Evolutionary conservation across 305 asterid species (phyloP), one percentile per base, ranked within the genome.

Genomic region (Fraxinus xanthoxyloides): DNA sequence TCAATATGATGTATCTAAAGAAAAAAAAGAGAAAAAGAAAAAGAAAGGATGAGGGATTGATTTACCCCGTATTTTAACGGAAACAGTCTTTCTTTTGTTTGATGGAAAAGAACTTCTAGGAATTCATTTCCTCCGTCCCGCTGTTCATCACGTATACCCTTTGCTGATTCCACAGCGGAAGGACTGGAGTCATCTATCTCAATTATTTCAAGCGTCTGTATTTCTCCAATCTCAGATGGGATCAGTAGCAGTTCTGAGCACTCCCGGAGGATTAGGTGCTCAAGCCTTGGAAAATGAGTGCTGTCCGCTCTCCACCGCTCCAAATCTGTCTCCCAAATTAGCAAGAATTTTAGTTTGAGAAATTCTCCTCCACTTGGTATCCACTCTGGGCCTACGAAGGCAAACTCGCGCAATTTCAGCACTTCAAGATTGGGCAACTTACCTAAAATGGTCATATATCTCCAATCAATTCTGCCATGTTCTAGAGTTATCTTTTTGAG

Each of bases 131-230:
- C 87, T 15, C 40, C 2, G 3, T 74, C 79, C n/a, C 12, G 2
- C 35, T 88, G 90, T 69, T 82, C 88, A 72, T 86, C 63, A 2
- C 21, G 67, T 40, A 88, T 80, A 23, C 10, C 46, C 10, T 54
- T 28, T 31, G 81, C 88, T 0, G 88, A 86, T 4, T 10, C 72
- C 12, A 4, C 46, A 0, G 63, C 59, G 4, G 80, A 75, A 7
- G 13, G n/a, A 12, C 17, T 43, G 17, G 51, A 43, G 17, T 38
- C 1, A 38, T 32, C 48, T 40, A 40, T 40, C 48, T 40, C 48
- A 40, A 40, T 40, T 10, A 0, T 40, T 40, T 40, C 0, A 40
- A 40, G 51, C 0, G 51, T 40, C 4, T 0, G 51, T 40, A 40
- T 10, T 40, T 40, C 51, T 40, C 51, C 51, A 10, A 40, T 10